Conservation (phyloP, 352 stramenopile genomes). For the Globisporangium paroecandrum region DNA sequence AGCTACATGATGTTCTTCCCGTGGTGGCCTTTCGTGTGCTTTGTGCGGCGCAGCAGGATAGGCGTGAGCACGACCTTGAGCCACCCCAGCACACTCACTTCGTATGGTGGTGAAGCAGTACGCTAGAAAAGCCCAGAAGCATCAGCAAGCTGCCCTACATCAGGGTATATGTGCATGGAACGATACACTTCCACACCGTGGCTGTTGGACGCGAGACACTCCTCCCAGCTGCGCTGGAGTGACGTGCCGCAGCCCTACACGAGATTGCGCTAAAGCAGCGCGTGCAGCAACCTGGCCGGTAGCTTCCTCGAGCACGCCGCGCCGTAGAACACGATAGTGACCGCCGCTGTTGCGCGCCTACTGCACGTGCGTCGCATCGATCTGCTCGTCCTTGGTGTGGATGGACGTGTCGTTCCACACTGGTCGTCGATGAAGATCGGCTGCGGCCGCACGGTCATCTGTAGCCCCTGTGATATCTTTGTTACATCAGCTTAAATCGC, state of each 20-base stretch:
- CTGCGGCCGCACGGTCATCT: slow-evolving; percentile 15
- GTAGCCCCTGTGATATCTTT: too few relatives aligned
- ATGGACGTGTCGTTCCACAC: slow-evolving; percentile 79
- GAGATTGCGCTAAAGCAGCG: slow-evolving; percentile 28
- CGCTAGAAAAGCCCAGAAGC: slow-evolving; percentile 20
- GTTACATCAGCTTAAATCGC: too few relatives aligned
- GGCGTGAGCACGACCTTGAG: slow-evolving; percentile 68
- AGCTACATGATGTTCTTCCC: slow-evolving; percentile 68
- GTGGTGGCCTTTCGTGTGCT: slow-evolving; percentile 58
- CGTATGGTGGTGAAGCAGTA: slow-evolving; percentile 36
- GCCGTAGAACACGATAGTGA: slow-evolving; percentile 29
- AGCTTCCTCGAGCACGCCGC: slow-evolving; percentile 17
- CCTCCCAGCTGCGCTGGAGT: slow-evolving; percentile 10
- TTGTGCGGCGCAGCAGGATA: slow-evolving; percentile 85
- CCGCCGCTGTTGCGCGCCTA: slow-evolving; percentile 38
- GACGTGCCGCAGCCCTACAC: slow-evolving; percentile 9
- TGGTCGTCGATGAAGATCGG: slow-evolving; percentile 78
- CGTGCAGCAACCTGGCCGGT: not conserved
- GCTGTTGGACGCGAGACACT: slow-evolving; percentile 15
- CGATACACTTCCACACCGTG: slow-evolving; percentile 2
- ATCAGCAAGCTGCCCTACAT: slow-evolving; percentile 19
- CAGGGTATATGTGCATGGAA: slow-evolving; percentile 15
- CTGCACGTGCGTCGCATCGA: slow-evolving; percentile 61
- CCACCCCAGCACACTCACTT: slow-evolving; percentile 44
- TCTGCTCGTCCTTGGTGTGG: slow-evolving; percentile 79